Base-by-base conservation (phyloP, 2,329 filamentous ascomycete genomes). In the Tolypocladium tundrense region DNA sequence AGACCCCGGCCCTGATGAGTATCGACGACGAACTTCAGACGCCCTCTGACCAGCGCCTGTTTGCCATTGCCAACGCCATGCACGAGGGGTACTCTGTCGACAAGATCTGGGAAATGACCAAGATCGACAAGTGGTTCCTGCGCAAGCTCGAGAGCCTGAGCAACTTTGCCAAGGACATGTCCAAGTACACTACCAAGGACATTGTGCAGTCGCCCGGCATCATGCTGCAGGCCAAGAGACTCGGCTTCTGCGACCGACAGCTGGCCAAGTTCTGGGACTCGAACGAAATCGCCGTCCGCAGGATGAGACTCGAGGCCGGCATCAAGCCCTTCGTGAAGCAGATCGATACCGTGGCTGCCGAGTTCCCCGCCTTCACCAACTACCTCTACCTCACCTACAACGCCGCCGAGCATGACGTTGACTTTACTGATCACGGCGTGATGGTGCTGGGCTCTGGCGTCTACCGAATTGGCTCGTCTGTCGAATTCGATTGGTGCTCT, bases 401-500 rank as follows among this genome's bases (percentile, higher is more conserved):
- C 68, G 93, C 89, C 16, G 86, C 85, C 0, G 88, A 93, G 72
- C 87, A 89, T 64, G 94, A 99, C 67, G 79, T 97, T 57, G 70
- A 72, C 16, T 97, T 97, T 68, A 81, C 91, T 11, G 94, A 99
- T 69, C 86, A 93, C 61, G 94, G 94, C 68, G 84, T 97, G 60
- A 97, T 97, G 91, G 93, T 99, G 10, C 80, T 97, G 37, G 93
- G 93, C 16, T 97, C 92, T 39, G 93, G 93, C 73, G 92, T 97
- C 11, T 97, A 97, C 79, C 86, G 94, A 60, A 99, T 99, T 63
- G 94, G 94, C 64, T 97, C 92, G 0, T 97, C 93, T 0, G 94
- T 99, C 59, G 94, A 99, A 71, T 99, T 99, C 72, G 94, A 99
- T 74, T 99, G 94, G 94, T 97, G 94, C 73, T 96, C 94, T 5